Evolutionary conservation across 345 rosid species (phyloP).

Genomic region (Lepidium africanum): DNA sequence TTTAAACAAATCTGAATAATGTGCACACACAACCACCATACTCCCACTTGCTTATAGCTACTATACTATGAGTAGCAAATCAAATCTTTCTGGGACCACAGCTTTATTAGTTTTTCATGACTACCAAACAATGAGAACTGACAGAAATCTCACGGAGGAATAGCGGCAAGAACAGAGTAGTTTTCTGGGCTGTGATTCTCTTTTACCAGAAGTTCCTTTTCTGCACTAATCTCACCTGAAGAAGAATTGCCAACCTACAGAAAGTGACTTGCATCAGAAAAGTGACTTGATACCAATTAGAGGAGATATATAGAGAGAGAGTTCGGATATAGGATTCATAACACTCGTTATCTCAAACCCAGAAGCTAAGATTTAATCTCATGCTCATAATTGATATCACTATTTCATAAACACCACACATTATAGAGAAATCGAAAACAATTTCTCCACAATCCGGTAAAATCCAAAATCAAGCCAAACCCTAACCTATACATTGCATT

Average conservation of each 20-base stretch:
- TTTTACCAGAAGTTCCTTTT: slow-evolving; percentile 61
- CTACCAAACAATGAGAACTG: neutral
- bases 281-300: neutral
- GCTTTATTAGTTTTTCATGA: neutral
- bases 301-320: neutral
- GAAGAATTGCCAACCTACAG: slow-evolving; percentile 54
- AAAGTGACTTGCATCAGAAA: neutral
- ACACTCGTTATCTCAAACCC: neutral
- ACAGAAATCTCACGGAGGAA: slow-evolving; percentile 59
- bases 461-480: neutral
- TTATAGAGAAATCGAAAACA: neutral
- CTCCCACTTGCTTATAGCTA: neutral
- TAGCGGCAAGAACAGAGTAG: slow-evolving; percentile 56
- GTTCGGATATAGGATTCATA: neutral
- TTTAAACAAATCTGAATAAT: neutral
- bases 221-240: slow-evolving; percentile 45
- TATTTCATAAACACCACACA: neutral
- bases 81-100: neutral
- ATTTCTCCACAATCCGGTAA: neutral
- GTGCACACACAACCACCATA: neutral
- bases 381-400: neutral
- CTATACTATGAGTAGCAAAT: neutral
- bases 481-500: neutral
- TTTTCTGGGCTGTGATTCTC: slow-evolving; percentile 37
- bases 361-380: neutral